These are phyloP conservation scores for Cynanchum wilfordii DNA, from an alignment of 257 asterid genomes.

Conservation along the genomic window DNA sequence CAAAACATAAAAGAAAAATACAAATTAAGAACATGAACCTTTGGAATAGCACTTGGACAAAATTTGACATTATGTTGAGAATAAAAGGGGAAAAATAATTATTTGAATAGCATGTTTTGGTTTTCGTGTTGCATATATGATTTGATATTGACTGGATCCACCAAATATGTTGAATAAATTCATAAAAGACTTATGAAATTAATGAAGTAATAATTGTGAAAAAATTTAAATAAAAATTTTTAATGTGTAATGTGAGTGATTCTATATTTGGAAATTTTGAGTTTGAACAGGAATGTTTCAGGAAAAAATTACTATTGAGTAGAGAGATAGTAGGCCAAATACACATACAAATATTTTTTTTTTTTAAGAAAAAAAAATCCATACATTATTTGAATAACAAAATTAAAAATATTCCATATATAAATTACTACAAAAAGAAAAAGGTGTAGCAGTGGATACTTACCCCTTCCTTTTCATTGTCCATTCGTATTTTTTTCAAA, in stretches of 20 bases:
- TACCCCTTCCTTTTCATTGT: slow-evolving; percentile 94
- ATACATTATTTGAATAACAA: not conserved
- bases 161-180: not conserved
- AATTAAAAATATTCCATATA: not conserved
- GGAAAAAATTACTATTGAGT: not conserved
- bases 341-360: too few relatives aligned
- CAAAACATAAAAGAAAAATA: slow-evolving; percentile 10
- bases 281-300: too few relatives aligned
- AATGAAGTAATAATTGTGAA: not conserved
- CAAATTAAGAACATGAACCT: not conserved
- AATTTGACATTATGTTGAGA: not conserved
- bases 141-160: not conserved
- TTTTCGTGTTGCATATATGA: not conserved
- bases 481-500: slow-evolving; percentile 88
- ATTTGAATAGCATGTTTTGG: not conserved
- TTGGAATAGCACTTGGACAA: not conserved
- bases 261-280: not conserved
- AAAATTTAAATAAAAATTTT: not conserved
- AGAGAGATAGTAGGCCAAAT: not conserved
- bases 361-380: not conserved
- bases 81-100: not conserved
- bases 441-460: slow-evolving; percentile 10
- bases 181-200: not conserved
- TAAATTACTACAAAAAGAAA: not conserved
- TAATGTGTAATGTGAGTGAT: not conserved